Base-by-base conservation (phyloP, 257 asterid species). In the Solanum etuberosum region DNA sequence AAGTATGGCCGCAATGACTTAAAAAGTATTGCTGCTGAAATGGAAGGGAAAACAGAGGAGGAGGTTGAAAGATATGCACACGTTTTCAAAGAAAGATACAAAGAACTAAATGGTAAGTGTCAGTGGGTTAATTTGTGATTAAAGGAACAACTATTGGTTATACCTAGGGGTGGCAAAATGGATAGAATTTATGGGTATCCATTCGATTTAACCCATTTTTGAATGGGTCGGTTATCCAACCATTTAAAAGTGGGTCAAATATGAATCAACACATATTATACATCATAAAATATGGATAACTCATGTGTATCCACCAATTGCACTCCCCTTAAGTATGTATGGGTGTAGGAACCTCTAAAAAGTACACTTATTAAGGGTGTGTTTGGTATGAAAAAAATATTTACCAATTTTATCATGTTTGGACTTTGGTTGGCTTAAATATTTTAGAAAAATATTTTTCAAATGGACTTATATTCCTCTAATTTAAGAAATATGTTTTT, bases 1-100 rank as follows among this genome's bases (percentile, higher is more conserved):
- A 97, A 97, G 90, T 96, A 95, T 86, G 99, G 99, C 63, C 95
- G 99, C 84, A 89, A 92, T 88, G 99, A 97, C 89, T 93, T 96
- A 32, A 91, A 42, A 86, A 91, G 95, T 80, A 97, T 97, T 91
- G 98, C 99, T 86, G 88, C 95, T 82, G 99, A 97, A 93, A 97
- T 96, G 98, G 99, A 97, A 89, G 99, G 99, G 72, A 97, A 96
- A 89, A 93, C 98, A 40, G 96, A 93, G 91, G 98, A 95, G 83
- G 99, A 97, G 90, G 99, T 97, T 18, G 98, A 95, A 91, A 94
- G 98, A 96, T 97, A 97, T 71, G 96, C 99, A 1, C 90, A 90
- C 63, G 97, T 92, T 74, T 97, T 97, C 88, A 97, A 93, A 92
- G 95, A 94, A 84, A 95, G 99, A 97, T 96, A 96, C 89, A 97